These are phyloP conservation scores for Dendrobium huoshanense DNA, from an alignment of 106 monocot genomes.

Conservation along the genomic window DNA sequence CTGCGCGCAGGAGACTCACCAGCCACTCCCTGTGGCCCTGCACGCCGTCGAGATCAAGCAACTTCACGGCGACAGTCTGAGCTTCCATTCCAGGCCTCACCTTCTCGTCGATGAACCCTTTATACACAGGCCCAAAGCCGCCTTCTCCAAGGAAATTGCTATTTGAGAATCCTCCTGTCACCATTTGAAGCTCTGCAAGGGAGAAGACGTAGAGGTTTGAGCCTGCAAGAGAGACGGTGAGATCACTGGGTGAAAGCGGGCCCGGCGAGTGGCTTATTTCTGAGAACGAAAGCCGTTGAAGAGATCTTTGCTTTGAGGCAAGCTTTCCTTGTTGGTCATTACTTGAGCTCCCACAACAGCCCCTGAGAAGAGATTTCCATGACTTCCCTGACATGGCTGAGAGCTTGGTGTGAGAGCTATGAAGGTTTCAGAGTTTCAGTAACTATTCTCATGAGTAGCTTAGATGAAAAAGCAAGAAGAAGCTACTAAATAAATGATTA, in stretches of 20 bases:
- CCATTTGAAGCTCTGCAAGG: conserved; percentile 32
- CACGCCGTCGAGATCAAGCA: conserved; percentile 41
- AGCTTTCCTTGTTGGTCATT: neutral
- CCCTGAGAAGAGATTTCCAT: conserved; percentile 9
- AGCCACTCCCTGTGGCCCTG: conserved; percentile 68
- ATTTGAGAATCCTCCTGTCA: conserved; percentile 33
- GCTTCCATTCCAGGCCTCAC: conserved; percentile 29
- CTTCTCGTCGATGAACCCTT: conserved; percentile 43
- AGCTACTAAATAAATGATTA: neutral
- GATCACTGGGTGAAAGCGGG: conserved; percentile 34
- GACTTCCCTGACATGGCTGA: neutral
- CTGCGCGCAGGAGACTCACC: conserved; percentile 13
- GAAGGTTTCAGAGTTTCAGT: neutral
- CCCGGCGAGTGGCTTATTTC: conserved; percentile 10
- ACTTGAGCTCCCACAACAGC: conserved; percentile 8
- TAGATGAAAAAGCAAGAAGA: neutral
- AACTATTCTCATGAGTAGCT: neutral
- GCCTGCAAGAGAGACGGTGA: conserved; percentile 44
- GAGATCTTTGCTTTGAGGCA: conserved; percentile 2
- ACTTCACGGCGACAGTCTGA: conserved; percentile 51
- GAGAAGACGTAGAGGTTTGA: conserved; percentile 38
- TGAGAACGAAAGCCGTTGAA: conserved; percentile 28
- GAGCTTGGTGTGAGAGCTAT: neutral
- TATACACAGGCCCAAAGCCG: conserved; percentile 59
- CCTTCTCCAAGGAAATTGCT: conserved; percentile 49